A percentile compares a stretch with the other conserved stretches of the same genome.
Evolutionary conservation across 2,329 filamentous ascomycete species (phyloP).

Genomic region (Penicillium sp.): DNA sequence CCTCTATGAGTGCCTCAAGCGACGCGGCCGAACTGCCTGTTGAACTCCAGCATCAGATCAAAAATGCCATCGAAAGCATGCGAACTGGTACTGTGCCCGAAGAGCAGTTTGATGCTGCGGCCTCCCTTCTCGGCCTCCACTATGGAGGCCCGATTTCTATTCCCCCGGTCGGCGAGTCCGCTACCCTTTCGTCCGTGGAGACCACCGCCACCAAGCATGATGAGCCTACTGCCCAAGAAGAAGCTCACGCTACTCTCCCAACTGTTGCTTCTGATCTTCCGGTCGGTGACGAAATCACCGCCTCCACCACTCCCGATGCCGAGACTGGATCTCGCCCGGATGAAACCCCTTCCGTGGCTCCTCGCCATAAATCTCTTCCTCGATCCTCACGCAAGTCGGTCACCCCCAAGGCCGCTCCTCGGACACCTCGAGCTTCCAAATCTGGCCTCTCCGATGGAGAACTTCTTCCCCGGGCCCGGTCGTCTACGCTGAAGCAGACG

Average conservation of each 20-base stretch:
- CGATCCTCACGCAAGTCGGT: not conserved
- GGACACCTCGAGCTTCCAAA: not conserved
- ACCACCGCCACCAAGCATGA: not conserved
- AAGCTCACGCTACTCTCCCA: not conserved
- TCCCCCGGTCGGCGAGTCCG: slow-evolving; percentile 2
- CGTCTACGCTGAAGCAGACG: slow-evolving; percentile 1
- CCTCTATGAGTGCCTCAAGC: not conserved
- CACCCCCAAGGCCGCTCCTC: not conserved
- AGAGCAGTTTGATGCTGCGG: slow-evolving; percentile 14
- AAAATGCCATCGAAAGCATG: slow-evolving; percentile 4
- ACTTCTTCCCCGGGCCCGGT: not conserved
- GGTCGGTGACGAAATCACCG: not conserved
- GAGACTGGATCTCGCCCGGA: slow-evolving; percentile 5
- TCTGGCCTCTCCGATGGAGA: slow-evolving; percentile 2
- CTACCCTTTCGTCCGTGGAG: not conserved
- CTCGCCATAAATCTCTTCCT: slow-evolving; percentile 5
- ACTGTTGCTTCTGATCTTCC: not conserved
- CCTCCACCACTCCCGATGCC: not conserved
- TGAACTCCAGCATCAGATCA: not conserved
- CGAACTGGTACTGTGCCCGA: slow-evolving; percentile 2
- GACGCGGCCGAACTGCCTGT: not conserved
- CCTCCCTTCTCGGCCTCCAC: slow-evolving; percentile 12
- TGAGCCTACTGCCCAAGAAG: not conserved
- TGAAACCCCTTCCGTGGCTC: slow-evolving; percentile 3
- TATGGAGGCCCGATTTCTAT: not conserved